phyloP scores from a whole-genome alignment of 345 rosid species.

The Carallia pectinifolia region DNA sequence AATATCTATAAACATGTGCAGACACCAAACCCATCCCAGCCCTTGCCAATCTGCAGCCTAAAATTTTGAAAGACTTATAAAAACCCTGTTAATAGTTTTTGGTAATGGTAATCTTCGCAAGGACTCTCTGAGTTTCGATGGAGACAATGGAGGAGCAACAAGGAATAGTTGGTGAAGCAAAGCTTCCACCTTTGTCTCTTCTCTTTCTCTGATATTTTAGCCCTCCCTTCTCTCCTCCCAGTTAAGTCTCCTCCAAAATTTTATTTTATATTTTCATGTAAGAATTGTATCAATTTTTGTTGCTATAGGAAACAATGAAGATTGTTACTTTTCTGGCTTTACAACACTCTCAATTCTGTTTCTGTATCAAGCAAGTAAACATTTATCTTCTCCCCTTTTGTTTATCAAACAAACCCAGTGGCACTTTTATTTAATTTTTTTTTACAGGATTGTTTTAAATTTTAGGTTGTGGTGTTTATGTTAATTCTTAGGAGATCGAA shows the following conservation, averaged over 20 bases:
- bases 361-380: not conserved
- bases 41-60: no score
- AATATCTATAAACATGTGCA: no score
- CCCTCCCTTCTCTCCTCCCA: constrained; percentile 16
- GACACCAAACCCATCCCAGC: no score
- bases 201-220: constrained; percentile 24
- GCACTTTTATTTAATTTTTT: no score
- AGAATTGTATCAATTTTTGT: no score
- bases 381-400: not conserved
- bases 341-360: not conserved
- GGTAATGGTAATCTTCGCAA: no score
- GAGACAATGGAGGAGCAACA: constrained; percentile 39
- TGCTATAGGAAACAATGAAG: no score
- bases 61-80: no score
- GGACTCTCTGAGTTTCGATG: constrained; percentile 13
- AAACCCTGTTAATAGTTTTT: no score
- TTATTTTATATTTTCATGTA: not conserved
- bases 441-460: no score
- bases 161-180: constrained; percentile 31
- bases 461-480: not conserved
- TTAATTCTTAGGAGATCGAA: not conserved
- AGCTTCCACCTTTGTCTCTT: constrained; percentile 24
- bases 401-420: not conserved
- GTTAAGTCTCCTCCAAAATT: constrained; percentile 2
- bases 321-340: no score